Percentiles rank a stretch among this genome's conserved stretches.
Evolutionary conservation across 1,139 yeast genomes (phyloP).

Genomic region (Nakaseomyces uthaithaninus): DNA sequence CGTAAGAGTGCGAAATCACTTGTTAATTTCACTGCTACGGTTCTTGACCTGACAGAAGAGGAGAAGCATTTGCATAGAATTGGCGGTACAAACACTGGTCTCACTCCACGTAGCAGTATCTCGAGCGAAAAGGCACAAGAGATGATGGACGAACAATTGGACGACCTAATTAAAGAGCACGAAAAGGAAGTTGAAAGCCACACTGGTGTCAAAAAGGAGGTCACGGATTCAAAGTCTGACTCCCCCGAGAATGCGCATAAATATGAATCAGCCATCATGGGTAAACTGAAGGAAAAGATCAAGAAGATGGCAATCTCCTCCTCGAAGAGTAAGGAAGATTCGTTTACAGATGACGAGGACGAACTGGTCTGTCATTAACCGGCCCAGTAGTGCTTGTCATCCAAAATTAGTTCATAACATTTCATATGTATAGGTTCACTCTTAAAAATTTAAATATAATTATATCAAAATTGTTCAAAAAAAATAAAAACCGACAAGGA

Average conservation of each 20-base stretch:
- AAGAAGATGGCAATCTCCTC: conserved; percentile 13
- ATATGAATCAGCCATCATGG: conserved; percentile 17
- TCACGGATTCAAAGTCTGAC: not conserved
- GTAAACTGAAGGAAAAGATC: conserved; percentile 20
- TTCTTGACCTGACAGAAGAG: conserved; percentile 59
- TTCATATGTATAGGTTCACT: too few relatives aligned
- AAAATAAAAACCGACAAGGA: too few relatives aligned
- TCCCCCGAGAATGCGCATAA: conserved; percentile 13
- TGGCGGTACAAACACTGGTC: conserved; percentile 21
- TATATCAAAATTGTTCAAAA: too few relatives aligned
- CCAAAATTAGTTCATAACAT: too few relatives aligned
- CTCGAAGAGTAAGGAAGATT: not conserved
- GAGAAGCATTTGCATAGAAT: conserved; percentile 35
- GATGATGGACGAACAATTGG: conserved; percentile 8
- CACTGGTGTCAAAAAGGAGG: conserved; percentile 1
- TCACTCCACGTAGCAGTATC: conserved; percentile 23
- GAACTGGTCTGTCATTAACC: conserved; percentile 6
- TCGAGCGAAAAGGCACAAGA: conserved; percentile 14
- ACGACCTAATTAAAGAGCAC: conserved; percentile 8
- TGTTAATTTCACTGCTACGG: conserved; percentile 56
- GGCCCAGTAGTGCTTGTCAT: too few relatives aligned
- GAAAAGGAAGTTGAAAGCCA: conserved; percentile 6
- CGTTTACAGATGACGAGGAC: conserved; percentile 4
- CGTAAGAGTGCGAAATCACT: conserved; percentile 67
- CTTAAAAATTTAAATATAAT: too few relatives aligned